Evolutionary conservation across 176 grass and related monocot genomes (phyloP).

Genomic region (Carex myosuroides): DNA sequence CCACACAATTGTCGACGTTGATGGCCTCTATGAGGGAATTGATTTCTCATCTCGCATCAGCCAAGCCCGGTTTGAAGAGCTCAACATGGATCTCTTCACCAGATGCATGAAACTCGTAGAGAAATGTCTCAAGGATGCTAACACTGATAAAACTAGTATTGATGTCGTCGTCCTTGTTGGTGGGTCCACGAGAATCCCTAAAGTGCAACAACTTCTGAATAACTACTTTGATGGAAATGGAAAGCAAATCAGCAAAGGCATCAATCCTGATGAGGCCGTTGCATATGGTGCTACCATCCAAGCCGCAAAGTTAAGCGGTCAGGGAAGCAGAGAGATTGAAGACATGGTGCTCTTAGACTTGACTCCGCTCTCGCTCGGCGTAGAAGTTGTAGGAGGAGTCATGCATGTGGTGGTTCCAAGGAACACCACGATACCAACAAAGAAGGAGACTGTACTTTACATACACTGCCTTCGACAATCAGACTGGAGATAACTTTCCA

Average conservation of each 20-base stretch:
- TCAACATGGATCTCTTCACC: constrained; percentile 36
- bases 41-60: constrained; percentile 31
- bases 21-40: constrained; percentile 24
- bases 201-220: no score
- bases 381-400: constrained; percentile 4
- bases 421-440: constrained; percentile 9
- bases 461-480: neutral
- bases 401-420: constrained; percentile 17
- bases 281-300: constrained; percentile 11
- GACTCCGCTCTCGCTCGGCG: constrained; percentile 9
- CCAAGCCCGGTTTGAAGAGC: constrained; percentile 31
- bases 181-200: constrained; percentile 28
- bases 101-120: constrained; percentile 32
- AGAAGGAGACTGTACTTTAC: neutral
- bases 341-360: constrained; percentile 16
- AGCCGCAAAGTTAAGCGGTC: neutral
- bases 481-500: neutral
- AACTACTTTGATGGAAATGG: neutral
- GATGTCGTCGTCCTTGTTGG: constrained; percentile 23
- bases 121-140: constrained; percentile 24
- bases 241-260: constrained; percentile 12
- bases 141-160: constrained; percentile 19
- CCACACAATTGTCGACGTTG: constrained; percentile 6
- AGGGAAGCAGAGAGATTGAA: neutral
- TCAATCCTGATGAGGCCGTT: constrained; percentile 24